Conservation (phyloP, 176 grass and related monocot species). For the Carex parvula region DNA sequence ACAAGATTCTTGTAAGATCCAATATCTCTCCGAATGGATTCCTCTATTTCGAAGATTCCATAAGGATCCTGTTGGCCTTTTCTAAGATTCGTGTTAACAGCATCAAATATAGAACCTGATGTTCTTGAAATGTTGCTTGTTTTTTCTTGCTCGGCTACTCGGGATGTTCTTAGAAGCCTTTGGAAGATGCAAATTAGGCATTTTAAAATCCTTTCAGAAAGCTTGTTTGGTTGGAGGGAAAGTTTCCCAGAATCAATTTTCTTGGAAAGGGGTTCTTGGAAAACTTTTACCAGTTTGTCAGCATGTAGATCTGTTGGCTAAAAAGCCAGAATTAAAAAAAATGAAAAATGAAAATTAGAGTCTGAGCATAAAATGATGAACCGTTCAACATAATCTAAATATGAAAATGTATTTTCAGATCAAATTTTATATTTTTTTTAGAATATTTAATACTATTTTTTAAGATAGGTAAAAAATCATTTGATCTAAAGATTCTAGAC, state of each 20-base stretch:
- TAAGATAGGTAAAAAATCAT: no score
- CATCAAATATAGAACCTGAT: conserved; percentile 26
- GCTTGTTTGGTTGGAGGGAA: conserved; percentile 59
- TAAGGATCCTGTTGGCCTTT: conserved; percentile 80
- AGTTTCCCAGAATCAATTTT: conserved; percentile 19
- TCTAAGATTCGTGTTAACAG: conserved; percentile 4
- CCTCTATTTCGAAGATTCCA: conserved; percentile 53
- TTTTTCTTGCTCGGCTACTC: conserved; percentile 46
- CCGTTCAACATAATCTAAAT: no score
- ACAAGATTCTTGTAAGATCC: conserved; percentile 93
- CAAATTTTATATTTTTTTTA: no score
- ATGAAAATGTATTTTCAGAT: no score
- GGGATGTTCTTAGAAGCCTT: conserved; percentile 61
- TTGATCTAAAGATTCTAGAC: no score
- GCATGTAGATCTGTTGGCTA: conserved; percentile 8
- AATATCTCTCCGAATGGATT: conserved; percentile 67
- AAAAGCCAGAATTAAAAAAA: neutral
- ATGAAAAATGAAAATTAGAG: conserved; percentile 6
- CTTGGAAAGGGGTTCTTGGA: conserved; percentile 29
- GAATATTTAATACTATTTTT: no score
- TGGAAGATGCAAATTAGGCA: conserved; percentile 82
- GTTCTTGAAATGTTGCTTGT: conserved; percentile 44
- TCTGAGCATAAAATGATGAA: neutral
- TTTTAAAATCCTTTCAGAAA: conserved; percentile 87
- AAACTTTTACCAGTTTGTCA: conserved; percentile 24